Evolutionary conservation across 106 monocot genomes (phyloP).

Genomic region (Platanthera zijinensis): DNA sequence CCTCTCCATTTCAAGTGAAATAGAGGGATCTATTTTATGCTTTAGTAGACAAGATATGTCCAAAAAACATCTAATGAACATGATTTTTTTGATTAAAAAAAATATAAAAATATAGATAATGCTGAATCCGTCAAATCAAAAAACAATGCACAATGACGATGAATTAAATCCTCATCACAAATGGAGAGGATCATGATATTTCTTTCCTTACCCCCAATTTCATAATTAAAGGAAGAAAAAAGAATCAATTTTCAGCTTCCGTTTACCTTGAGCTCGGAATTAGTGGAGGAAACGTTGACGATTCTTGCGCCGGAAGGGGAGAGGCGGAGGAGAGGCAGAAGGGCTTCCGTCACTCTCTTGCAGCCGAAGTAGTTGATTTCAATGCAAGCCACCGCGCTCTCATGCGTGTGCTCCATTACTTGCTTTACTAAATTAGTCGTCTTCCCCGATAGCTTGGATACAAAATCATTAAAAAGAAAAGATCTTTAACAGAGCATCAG

Average conservation of each 20-base stretch:
- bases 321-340: constrained; percentile 60
- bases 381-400: constrained; percentile 41
- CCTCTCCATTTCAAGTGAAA: too few relatives aligned
- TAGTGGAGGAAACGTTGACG: constrained; percentile 61
- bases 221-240: not conserved
- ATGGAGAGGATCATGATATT: too few relatives aligned
- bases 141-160: too few relatives aligned
- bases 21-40: too few relatives aligned
- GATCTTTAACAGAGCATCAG: too few relatives aligned
- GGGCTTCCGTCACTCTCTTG: constrained; percentile 61
- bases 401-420: constrained; percentile 33
- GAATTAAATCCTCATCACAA: too few relatives aligned
- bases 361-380: constrained; percentile 64
- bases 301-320: constrained; percentile 44
- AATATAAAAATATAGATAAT: too few relatives aligned
- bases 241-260: not conserved
- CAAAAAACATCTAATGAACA: too few relatives aligned
- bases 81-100: too few relatives aligned
- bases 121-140: too few relatives aligned
- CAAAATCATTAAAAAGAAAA: too few relatives aligned
- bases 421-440: constrained; percentile 30
- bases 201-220: not conserved
- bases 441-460: constrained; percentile 42
- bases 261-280: constrained; percentile 45
- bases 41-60: too few relatives aligned